These are phyloP conservation scores for Trametes versicolor DNA, from an alignment of 1,284 basidiomycete species.

Conservation along the genomic window DNA sequence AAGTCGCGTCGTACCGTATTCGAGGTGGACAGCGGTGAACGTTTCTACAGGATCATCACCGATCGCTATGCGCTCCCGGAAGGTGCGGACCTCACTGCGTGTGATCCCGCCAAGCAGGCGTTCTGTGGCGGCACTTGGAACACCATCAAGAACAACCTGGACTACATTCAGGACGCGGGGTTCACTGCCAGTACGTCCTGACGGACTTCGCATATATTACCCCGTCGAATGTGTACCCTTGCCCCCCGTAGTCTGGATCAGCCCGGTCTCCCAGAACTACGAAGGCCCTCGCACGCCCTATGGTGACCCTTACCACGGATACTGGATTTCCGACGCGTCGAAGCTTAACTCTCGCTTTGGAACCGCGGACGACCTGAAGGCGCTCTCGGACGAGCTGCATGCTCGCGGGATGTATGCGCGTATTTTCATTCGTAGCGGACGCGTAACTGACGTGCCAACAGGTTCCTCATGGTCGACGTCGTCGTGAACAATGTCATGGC, in stretches of 20 bases:
- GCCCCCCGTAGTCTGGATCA: slow-evolving; percentile 63
- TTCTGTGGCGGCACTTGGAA: slow-evolving; percentile 88
- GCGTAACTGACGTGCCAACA: slow-evolving; percentile 32
- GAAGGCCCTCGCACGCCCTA: slow-evolving; percentile 73
- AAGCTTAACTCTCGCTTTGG: slow-evolving; percentile 79
- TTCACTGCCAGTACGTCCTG: slow-evolving; percentile 74
- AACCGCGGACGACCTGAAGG: slow-evolving; percentile 75
- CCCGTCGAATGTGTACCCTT: slow-evolving; percentile 9
- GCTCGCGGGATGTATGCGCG: slow-evolving; percentile 68
- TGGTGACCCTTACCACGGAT: slow-evolving; percentile 77
- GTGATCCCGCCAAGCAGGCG: slow-evolving; percentile 61
- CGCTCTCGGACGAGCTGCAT: slow-evolving; percentile 73
- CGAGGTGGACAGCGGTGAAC: background rate
- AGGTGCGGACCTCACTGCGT: slow-evolving; percentile 62
- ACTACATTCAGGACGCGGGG: slow-evolving; percentile 83
- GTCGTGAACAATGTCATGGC: slow-evolving; percentile 83
- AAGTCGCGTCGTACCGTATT: slow-evolving; percentile 34
- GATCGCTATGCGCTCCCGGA: slow-evolving; percentile 78
- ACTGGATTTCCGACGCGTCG: slow-evolving; percentile 72
- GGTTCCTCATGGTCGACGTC: slow-evolving; percentile 83
- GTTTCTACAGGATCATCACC: slow-evolving; percentile 66
- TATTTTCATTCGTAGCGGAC: background rate
- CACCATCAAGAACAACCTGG: slow-evolving; percentile 77
- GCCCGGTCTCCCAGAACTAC: slow-evolving; percentile 76
- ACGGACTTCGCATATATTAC: slow-evolving; percentile 23